Base-by-base conservation (phyloP, 225 moss, liverwort and hornwort genomes). In the Antitrichia curtipendula region DNA sequence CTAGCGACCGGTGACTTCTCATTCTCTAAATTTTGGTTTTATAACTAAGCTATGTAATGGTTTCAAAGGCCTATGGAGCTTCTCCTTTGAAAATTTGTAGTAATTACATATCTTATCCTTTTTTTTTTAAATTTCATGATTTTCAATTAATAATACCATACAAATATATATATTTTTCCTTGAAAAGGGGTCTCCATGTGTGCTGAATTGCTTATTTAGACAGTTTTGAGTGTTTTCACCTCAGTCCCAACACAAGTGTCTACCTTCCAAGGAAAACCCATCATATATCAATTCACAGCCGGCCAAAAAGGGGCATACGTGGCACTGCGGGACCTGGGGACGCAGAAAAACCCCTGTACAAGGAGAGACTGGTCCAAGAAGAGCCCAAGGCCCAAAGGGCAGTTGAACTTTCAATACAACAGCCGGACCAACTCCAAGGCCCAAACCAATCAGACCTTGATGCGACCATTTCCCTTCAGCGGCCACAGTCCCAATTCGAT, bases 151-250 rank as follows among this genome's bases (percentile, higher is more conserved):
- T 28, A 16, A 6, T 9, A 16, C 3, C 4, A 71, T 6, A 5
- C 5, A 1, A 8, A 2, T 4, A 4, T 6, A 3, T 70, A n/a
- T n/a, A n/a, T n/a, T n/a, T n/a, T n/a, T 4, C 10, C 16, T 41
- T 27, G 16, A 15, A 16, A 14, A 41, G 7, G 6, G 40, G 69
- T 19, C 43, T 71, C 2, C 10, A 28, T 28, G 2, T 10, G 1
- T 71, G 3, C 0, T 6, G 1, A 28, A 45, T 45, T 43, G 10
- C 2, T 71, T 71, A 43, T 12, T 41, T 12, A 0, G 14, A 14
- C 0, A 0, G 2, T 16, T 71, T 41, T 5, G 9, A 13, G 0
- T 16, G 16, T 27, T 41, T 15, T 7, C 5, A 70, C 8, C 25
- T 25, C 4, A 41, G 8, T 27, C 5, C 6, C 16, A 43, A 69